phyloP scores from a whole-genome alignment of 2,329 filamentous ascomycete genomes.

The Penicillium polonicum region DNA sequence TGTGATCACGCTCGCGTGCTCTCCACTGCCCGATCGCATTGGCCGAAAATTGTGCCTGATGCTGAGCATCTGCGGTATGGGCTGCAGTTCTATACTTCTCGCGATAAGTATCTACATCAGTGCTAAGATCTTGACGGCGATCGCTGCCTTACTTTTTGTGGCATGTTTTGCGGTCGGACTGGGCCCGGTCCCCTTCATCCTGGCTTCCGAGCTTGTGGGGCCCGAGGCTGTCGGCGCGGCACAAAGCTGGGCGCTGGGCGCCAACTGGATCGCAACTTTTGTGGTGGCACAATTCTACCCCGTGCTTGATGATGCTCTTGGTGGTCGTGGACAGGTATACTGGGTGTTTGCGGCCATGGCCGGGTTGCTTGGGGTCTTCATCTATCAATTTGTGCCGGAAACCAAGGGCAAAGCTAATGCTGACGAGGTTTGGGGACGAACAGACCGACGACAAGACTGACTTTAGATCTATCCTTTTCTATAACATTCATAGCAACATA shows the following conservation, averaged over 20 bases:
- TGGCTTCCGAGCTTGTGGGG: conserved; percentile 85
- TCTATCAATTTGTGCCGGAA: conserved; percentile 75
- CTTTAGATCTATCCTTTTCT: background rate
- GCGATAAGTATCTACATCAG: conserved; percentile 75
- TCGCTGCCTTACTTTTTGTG: conserved; percentile 82
- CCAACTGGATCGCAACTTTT: conserved; percentile 89
- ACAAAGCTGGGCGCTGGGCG: conserved; percentile 81
- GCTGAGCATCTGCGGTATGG: conserved; percentile 80
- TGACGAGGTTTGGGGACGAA: conserved; percentile 87
- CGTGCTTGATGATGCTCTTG: conserved; percentile 73
- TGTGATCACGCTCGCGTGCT: conserved; percentile 73
- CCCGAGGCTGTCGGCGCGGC: conserved; percentile 88
- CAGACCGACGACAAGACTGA: conserved; percentile 37
- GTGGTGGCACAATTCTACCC: conserved; percentile 94
- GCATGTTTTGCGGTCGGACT: conserved; percentile 86
- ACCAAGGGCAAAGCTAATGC: conserved; percentile 79
- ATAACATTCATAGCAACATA: background rate
- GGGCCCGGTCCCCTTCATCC: conserved; percentile 90
- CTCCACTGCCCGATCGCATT: conserved; percentile 81
- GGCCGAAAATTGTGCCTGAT: conserved; percentile 85
- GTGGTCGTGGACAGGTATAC: conserved; percentile 79
- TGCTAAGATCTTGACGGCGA: conserved; percentile 71
- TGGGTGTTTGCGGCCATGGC: conserved; percentile 85
- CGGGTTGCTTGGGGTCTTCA: conserved; percentile 66
- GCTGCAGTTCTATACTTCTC: conserved; percentile 70